Evolutionary conservation across 140 eudicot species (phyloP).

Genomic region (Ambrosia hybrid): DNA sequence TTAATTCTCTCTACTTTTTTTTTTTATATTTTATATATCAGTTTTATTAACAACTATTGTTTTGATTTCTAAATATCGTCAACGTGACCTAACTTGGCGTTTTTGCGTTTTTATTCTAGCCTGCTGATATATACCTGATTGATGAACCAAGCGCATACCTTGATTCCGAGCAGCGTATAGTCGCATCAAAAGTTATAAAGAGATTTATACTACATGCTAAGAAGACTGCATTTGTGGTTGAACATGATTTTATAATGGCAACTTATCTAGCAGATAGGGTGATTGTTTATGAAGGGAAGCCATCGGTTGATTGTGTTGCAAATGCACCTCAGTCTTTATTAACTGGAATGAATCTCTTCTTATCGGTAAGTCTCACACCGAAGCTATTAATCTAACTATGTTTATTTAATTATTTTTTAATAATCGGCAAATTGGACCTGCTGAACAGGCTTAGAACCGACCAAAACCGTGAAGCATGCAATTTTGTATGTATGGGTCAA

Average conservation of each 20-base stretch:
- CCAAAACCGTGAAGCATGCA: no score
- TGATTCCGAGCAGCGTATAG: constrained; percentile 94
- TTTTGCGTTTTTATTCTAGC: constrained; percentile 42
- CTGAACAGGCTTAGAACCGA: no score
- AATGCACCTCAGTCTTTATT: constrained; percentile 83
- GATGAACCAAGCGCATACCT: constrained; percentile 95
- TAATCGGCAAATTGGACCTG: no score
- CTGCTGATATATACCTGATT: constrained; percentile 84
- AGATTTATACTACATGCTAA: constrained; percentile 85
- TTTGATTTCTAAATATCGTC: neutral
- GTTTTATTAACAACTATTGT: no score
- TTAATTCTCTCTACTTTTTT: neutral
- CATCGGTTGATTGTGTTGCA: constrained; percentile 76
- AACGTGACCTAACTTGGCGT: neutral
- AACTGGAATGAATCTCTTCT: constrained; percentile 87
- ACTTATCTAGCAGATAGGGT: constrained; percentile 86
- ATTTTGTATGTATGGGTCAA: no score
- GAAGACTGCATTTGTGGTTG: constrained; percentile 89
- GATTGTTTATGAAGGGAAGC: constrained; percentile 78
- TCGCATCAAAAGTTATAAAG: constrained; percentile 92
- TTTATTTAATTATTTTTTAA: no score
- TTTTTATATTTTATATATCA: no score
- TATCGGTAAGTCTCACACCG: constrained; percentile 56
- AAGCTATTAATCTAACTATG: neutral
- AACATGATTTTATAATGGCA: constrained; percentile 93